Base-by-base conservation (phyloP, 106 monocot species). In the Phalaenopsis equestris region DNA sequence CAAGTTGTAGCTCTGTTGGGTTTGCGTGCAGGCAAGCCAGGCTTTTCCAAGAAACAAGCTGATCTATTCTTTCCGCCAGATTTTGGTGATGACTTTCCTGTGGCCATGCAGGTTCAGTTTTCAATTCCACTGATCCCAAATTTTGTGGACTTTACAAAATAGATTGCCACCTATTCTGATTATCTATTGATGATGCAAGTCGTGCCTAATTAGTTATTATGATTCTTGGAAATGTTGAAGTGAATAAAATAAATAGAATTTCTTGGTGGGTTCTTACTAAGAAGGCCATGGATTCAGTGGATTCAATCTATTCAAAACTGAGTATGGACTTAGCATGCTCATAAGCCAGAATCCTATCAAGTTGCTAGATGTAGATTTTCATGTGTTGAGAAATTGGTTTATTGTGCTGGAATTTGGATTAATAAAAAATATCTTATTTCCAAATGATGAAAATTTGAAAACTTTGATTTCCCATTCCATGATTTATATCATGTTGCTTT, bases 51-150 rank as follows among this genome's bases (percentile, higher is more conserved):
- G 87, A 98, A 94, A 80, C 97, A 98, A 84, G 97, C 97, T 56
- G 97, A 98, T 86, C 87, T 98, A 41, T 98, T 98, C 85, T 98
- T 98, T 83, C 97, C 97, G 41, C 97, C 97, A 16, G 97, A 98
- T 85, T 98, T 98, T 88, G 92, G 86, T 10, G 97, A 98, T 86
- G 97, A 98, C 45, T 98, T 98, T 78, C 97, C 97, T 78, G 97
- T 98, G 41, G 90, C 97, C 45, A 98, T 98, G 97, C 97, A 98
- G 94, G 97, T 98, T 78, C 37, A 21, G 12, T 70, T 70, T 11
- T 70, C 11, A 70, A 39, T 70, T 70, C 68, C 10, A 39, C 39
- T 70, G 14, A 39, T 70, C 14, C 61, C 4, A n/a, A 61, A 4
- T n/a, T 61, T 61, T n/a, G 61, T 61, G 61, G 21, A 61, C 21